A percentile compares a stretch with the other conserved stretches of the same genome.
These are phyloP conservation scores for Fagopyrum esculentum DNA, from an alignment of 148 eudicot genomes.

Conservation along the genomic window DNA sequence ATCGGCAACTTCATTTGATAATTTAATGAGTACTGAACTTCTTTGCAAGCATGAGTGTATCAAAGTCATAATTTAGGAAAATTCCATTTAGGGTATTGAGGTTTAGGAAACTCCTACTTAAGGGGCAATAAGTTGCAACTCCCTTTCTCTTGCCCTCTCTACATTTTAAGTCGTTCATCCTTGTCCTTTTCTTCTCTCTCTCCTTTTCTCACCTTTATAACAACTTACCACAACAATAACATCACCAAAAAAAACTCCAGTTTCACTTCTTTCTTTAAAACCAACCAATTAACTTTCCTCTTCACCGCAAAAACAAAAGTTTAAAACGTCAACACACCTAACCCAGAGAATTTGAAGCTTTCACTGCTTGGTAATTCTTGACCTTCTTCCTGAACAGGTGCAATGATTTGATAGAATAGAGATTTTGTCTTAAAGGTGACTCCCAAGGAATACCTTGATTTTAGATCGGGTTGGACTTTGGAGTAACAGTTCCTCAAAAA, in stretches of 20 bases:
- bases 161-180: not conserved
- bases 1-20: not conserved
- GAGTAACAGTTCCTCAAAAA: not conserved
- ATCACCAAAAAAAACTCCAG: not conserved
- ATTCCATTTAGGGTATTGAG: not conserved
- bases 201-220: not conserved
- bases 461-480: not conserved
- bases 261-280: not conserved
- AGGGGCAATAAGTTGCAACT: not conserved
- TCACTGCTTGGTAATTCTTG: not conserved
- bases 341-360: not conserved
- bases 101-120: not conserved
- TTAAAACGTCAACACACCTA: not conserved
- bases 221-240: not conserved
- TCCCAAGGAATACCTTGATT: not conserved
- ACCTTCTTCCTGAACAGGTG: not conserved
- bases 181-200: not conserved
- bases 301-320: not conserved
- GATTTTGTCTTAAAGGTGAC: not conserved
- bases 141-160: not conserved
- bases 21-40: not conserved
- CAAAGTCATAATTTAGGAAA: not conserved
- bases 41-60: not conserved
- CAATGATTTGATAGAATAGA: not conserved
- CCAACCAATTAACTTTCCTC: not conserved